These are phyloP conservation scores for Russula foetens DNA, from an alignment of 768 basidiomycete species.

Conservation along the genomic window DNA sequence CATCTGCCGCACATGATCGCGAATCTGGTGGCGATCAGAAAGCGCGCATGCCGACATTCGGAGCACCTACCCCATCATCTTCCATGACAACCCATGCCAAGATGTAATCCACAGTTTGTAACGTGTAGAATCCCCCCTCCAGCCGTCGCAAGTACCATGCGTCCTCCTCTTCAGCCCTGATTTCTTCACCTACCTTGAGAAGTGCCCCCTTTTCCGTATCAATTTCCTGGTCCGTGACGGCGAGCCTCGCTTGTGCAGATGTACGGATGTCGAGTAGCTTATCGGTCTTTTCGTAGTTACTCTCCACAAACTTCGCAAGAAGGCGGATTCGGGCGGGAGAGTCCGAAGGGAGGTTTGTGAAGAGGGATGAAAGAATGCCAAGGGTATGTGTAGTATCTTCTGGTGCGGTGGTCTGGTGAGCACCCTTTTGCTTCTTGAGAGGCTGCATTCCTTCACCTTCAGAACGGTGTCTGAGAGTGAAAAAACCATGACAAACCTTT, in stretches of 20 bases:
- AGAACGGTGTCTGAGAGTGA: slow-evolving; percentile 3
- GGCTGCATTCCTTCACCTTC: slow-evolving; percentile 17
- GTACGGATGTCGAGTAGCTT: slow-evolving; percentile 86
- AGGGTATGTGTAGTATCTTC: slow-evolving; percentile 87
- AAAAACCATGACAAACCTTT: slow-evolving; percentile 48
- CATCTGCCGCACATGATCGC: slow-evolving; percentile 66
- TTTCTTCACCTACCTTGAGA: slow-evolving; percentile 46
- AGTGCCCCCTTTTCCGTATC: slow-evolving; percentile 60
- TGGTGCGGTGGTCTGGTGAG: slow-evolving; percentile 41
- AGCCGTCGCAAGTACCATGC: slow-evolving; percentile 79
- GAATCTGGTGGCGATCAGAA: slow-evolving; percentile 47
- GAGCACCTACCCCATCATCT: slow-evolving; percentile 80
- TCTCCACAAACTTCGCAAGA: slow-evolving; percentile 90
- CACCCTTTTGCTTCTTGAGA: slow-evolving; percentile 57
- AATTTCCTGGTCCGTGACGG: slow-evolving; percentile 56
- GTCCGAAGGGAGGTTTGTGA: slow-evolving; percentile 82
- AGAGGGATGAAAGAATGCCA: slow-evolving; percentile 80
- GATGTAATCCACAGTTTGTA: slow-evolving; percentile 92
- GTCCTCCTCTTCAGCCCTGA: slow-evolving; percentile 58
- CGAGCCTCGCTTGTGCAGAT: slow-evolving; percentile 51
- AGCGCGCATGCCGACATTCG: not conserved
- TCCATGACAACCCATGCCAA: slow-evolving; percentile 96
- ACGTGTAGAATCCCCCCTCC: slow-evolving; percentile 78
- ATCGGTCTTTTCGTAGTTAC: slow-evolving; percentile 89
- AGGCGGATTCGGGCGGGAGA: slow-evolving; percentile 73